These are phyloP conservation scores for Diaporthe caulivora DNA, from an alignment of 2,329 filamentous ascomycete species.

Conservation along the genomic window DNA sequence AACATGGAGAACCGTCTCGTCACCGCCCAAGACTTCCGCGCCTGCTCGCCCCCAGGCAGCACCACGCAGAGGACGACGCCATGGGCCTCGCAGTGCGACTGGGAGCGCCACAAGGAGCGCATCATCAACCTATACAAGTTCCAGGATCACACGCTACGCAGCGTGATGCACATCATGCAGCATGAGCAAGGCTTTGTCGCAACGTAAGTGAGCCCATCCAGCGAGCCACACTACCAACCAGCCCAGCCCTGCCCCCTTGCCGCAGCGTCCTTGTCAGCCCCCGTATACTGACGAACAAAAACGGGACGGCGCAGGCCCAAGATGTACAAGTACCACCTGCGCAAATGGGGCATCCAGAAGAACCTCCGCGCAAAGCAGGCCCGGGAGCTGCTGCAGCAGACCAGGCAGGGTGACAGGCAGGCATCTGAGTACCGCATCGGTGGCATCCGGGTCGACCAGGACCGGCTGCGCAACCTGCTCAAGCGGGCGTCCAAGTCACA, in stretches of 20 bases:
- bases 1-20: constrained; percentile 9
- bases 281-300: constrained; percentile 9
- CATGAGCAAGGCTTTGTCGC: constrained; percentile 41
- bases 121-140: constrained; percentile 44
- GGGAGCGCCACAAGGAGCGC: constrained; percentile 37
- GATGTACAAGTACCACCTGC: constrained; percentile 33
- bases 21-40: constrained; percentile 1
- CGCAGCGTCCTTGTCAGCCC: background rate
- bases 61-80: constrained; percentile 2
- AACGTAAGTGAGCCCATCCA: constrained; percentile 38
- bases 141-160: constrained; percentile 38
- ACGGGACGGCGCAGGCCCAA: constrained; percentile 1
- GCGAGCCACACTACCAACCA: background rate
- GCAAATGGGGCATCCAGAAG: constrained; percentile 32
- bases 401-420: background rate
- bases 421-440: background rate
- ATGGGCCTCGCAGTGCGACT: constrained; percentile 38
- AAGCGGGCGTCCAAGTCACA: constrained; percentile 1
- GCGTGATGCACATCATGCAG: constrained; percentile 44
- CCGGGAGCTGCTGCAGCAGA: constrained; percentile 23
- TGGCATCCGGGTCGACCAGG: constrained; percentile 21
- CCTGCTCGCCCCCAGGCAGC: background rate
- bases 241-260: too few relatives aligned
- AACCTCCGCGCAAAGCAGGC: constrained; percentile 29
- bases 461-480: constrained; percentile 12